Percentiles rank a stretch among this genome's conserved stretches.
Conservation (phyloP, 257 asterid genomes). For the Solanum ossicruentum region DNA sequence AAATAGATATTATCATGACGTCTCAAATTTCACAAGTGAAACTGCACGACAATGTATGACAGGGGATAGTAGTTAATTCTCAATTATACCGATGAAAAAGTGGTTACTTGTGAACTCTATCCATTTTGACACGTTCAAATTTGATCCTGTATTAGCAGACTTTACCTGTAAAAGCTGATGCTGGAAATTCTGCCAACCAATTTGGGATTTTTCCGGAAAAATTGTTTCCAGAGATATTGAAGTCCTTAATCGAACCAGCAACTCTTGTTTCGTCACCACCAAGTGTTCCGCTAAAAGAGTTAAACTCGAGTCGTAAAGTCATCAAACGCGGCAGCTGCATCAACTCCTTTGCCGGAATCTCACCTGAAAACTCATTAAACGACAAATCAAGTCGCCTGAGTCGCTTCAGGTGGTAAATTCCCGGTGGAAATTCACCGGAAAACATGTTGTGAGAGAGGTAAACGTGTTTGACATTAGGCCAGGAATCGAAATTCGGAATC, state of each 20-base stretch:
- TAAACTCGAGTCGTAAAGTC: conserved; percentile 20
- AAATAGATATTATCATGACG: neutral
- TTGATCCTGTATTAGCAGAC: neutral
- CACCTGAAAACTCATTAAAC: conserved; percentile 10
- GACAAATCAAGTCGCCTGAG: conserved; percentile 25
- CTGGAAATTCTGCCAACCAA: conserved; percentile 18
- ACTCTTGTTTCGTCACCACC: neutral
- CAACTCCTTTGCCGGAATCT: conserved; percentile 17
- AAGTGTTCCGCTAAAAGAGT: conserved; percentile 14
- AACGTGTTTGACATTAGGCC: conserved; percentile 17
- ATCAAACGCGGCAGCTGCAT: conserved; percentile 14
- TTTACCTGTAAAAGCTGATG: conserved; percentile 8
- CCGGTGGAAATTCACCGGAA: conserved; percentile 12
- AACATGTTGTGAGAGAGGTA: conserved; percentile 22
- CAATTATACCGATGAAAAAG: neutral
- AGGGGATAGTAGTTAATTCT: neutral
- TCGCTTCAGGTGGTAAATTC: neutral
- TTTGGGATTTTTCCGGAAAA: conserved; percentile 15
- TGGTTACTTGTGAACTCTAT: neutral
- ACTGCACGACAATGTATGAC: neutral
- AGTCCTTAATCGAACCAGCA: neutral
- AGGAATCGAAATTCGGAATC: conserved; percentile 4
- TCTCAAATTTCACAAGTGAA: neutral
- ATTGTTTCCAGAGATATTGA: conserved; percentile 16
- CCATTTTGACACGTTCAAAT: neutral